Evolutionary conservation across 78 protist genomes (phyloP).

Genomic region (Planoprotostelium fungivorum): DNA sequence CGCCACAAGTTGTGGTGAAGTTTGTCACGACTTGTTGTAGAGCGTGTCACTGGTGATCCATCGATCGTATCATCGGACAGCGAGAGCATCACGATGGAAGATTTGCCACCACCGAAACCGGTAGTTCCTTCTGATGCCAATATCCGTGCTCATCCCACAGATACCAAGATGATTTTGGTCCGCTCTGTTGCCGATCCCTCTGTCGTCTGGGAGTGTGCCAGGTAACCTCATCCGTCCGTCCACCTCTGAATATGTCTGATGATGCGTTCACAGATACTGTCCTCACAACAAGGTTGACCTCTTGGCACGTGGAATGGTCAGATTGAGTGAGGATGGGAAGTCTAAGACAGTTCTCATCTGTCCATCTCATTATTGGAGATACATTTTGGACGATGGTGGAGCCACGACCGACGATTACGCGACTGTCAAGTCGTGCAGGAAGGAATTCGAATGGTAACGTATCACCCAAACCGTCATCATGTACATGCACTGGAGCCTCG

Average conservation of each 20-base stretch:
- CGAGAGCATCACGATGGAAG: no score
- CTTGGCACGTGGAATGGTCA: background rate
- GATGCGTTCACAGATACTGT: background rate
- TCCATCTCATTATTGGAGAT: background rate
- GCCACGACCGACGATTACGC: background rate
- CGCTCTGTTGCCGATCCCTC: background rate
- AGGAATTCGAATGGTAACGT: background rate
- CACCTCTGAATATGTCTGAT: background rate
- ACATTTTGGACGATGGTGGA: background rate
- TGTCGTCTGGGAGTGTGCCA: background rate
- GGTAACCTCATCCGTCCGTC: background rate
- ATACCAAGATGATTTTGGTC: background rate
- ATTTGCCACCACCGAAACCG: no score
- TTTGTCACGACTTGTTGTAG: no score
- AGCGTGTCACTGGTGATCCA: no score
- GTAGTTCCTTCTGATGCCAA: no score
- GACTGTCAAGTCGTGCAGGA: background rate
- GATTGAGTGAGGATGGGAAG: background rate
- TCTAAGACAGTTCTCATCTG: background rate
- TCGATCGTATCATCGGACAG: no score
- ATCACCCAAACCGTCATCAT: no score
- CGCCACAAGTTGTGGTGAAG: no score
- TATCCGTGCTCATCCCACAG: background rate
- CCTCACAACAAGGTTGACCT: background rate
- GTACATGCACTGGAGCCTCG: no score